A percentile compares a stretch with the other conserved stretches of the same genome.
Conservation (phyloP, 2,329 filamentous ascomycete genomes). For the Calonectria hawksworthii region DNA sequence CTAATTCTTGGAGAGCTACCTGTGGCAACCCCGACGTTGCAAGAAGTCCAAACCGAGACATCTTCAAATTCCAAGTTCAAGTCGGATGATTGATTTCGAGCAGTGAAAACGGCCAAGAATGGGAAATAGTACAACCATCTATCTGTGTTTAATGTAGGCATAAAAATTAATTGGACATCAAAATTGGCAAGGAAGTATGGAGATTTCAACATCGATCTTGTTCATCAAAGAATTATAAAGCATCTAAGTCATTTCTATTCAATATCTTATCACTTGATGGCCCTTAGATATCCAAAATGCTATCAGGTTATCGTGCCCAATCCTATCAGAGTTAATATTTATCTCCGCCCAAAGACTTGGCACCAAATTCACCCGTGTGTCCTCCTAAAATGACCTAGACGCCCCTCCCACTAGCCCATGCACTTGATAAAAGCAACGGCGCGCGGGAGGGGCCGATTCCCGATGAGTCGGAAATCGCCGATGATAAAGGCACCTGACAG, state of each 20-base stretch:
- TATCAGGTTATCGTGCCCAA: neutral
- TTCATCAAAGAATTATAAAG: neutral
- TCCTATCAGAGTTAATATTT: neutral
- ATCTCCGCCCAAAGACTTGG: neutral
- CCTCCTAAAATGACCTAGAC: neutral
- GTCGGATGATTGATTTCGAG: constrained; percentile 17
- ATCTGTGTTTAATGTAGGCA: neutral
- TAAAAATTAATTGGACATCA: neutral
- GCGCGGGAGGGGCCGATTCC: neutral
- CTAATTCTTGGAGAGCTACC: constrained; percentile 37
- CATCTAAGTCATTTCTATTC: neutral
- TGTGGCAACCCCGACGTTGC: constrained; percentile 20
- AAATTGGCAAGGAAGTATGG: neutral
- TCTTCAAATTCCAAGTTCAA: constrained; percentile 28
- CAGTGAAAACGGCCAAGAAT: neutral
- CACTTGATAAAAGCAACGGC: neutral
- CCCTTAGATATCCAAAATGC: neutral
- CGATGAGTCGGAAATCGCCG: neutral
- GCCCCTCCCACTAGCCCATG: neutral
- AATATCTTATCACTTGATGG: neutral
- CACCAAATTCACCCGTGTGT: neutral
- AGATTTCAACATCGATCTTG: neutral
- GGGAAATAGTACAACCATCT: neutral
- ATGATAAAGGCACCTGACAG: neutral
- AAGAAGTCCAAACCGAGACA: constrained; percentile 12